A percentile compares a stretch with the other conserved stretches of the same genome.
phyloP scores from a whole-genome alignment of 345 rosid species.

The Arabis hirsuta region DNA sequence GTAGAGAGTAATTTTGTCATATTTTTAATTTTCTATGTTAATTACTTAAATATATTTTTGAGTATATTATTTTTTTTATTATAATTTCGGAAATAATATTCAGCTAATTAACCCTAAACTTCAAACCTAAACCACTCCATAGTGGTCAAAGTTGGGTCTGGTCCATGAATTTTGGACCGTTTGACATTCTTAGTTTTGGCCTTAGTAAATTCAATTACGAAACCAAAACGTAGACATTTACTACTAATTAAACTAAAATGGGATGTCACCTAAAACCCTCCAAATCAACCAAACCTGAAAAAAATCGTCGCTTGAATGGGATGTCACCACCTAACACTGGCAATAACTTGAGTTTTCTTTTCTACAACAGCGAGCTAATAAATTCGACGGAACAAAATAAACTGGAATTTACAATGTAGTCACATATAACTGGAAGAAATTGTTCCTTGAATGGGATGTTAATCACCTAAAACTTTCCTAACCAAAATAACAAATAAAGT shows the following conservation, averaged over 20 bases:
- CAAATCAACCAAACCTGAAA: conserved; percentile 24
- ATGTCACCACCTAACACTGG: conserved; percentile 33
- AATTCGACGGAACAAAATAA: not conserved
- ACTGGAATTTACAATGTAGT: not conserved
- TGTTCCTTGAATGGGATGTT: conserved; percentile 15
- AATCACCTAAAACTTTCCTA: conserved; percentile 31
- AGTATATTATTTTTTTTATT: no score
- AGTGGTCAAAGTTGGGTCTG: no score
- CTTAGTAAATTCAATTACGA: not conserved
- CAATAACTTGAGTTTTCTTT: not conserved
- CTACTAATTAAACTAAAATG: not conserved
- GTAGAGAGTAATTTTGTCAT: no score
- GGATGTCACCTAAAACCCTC: conserved; percentile 29
- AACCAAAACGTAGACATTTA: not conserved
- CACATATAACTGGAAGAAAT: conserved; percentile 16
- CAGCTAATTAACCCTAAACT: no score
- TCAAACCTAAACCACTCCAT: no score
- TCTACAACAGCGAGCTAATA: not conserved
- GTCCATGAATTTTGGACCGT: no score
- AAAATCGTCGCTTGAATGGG: conserved; percentile 4
- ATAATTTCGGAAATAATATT: no score
- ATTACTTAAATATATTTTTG: no score
- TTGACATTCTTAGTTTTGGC: no score
- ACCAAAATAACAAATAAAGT: conserved; percentile 14
- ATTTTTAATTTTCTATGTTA: no score